Evolutionary conservation across 495 filamentous ascomycete genomes (phyloP), one percentile per base, ranked within the genome.

Genomic region (Neohortaea acidophila): DNA sequence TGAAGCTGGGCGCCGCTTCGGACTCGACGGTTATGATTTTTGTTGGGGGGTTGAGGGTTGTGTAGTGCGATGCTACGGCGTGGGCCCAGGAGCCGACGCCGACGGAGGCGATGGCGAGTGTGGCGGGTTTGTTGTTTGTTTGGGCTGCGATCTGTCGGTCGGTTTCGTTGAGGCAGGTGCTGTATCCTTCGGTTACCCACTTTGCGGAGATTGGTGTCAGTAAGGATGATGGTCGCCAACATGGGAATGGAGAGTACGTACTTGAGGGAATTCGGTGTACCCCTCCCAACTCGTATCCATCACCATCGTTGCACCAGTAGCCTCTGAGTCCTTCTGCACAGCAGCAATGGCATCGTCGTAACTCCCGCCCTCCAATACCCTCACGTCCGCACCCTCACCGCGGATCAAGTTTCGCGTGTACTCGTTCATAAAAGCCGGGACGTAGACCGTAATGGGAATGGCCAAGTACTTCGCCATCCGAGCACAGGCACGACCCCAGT

Each of bases 171-270:
- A 82, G 59, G 69, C 81, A 72, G 0, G 76, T 80, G 10, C 62
- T 64, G 48, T 84, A 84, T 4, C 79, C 79, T 11, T 81, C 75
- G 1, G 79, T 71, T 20, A 83, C 75, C 76, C 77, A 82, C 49
- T 68, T 17, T 18, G n/a, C n/a, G n/a, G n/a, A 19, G 32, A 18
- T 18, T 3, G 3, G 20, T 19, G 25, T 42, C 21, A 41, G 38
- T 14, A 17, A 41, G 7, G 24, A 10, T 15, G 23, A 17, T 13
- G 4, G 15, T 32, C 24, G 6, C 28, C 3, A 30, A 34, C 3
- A 33, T 2, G 15, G 20, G n/a, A 30, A 12, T 12, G 17, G 11
- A 12, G 11, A 3, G 20, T 12, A 38, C 33, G 8, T 12, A 66
- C 63, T 47, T 53, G 38, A 0, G 78, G 75, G 1, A 82, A 65